A percentile compares a stretch with the other conserved stretches of the same genome.
Conservation (phyloP, 1,139 yeast species). For the Scheffersomyces illinoinensis region DNA sequence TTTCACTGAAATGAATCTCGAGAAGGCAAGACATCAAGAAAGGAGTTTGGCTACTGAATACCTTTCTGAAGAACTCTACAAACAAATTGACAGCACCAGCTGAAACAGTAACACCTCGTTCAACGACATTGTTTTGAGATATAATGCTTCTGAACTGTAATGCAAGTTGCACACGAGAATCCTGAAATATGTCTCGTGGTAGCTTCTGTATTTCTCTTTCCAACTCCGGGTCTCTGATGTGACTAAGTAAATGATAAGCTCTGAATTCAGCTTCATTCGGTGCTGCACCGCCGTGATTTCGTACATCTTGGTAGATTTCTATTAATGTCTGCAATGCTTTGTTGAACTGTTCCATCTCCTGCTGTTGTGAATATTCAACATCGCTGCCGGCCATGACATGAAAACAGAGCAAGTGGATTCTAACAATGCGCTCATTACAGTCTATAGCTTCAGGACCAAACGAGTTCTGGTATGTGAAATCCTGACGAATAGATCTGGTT, state of each 20-base stretch:
- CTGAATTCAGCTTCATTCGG: slow-evolving; percentile 94
- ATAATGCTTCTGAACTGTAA: slow-evolving; percentile 64
- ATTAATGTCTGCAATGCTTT: slow-evolving; percentile 87
- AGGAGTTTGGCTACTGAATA: slow-evolving; percentile 55
- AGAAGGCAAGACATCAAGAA: slow-evolving; percentile 71
- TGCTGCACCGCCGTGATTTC: slow-evolving; percentile 65
- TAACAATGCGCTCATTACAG: slow-evolving; percentile 88
- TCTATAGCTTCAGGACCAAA: slow-evolving; percentile 93
- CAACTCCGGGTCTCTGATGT: slow-evolving; percentile 80
- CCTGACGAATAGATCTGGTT: slow-evolving; percentile 96
- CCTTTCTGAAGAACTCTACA: slow-evolving; percentile 62
- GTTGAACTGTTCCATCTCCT: slow-evolving; percentile 91
- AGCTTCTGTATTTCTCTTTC: slow-evolving; percentile 74
- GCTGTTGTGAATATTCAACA: slow-evolving; percentile 88
- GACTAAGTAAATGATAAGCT: slow-evolving; percentile 81
- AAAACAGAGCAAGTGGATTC: slow-evolving; percentile 79
- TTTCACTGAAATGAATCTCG: slow-evolving; percentile 79
- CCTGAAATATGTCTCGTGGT: slow-evolving; percentile 57
- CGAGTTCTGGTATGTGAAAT: slow-evolving; percentile 92
- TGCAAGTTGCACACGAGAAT: slow-evolving; percentile 69
- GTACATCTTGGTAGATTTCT: slow-evolving; percentile 82
- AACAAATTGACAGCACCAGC: slow-evolving; percentile 68
- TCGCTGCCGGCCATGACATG: slow-evolving; percentile 84
- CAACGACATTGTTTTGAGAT: slow-evolving; percentile 63
- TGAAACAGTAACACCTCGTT: slow-evolving; percentile 54